phyloP scores from a whole-genome alignment of 768 basidiomycete species.

The Kwoniella dendrophila region DNA sequence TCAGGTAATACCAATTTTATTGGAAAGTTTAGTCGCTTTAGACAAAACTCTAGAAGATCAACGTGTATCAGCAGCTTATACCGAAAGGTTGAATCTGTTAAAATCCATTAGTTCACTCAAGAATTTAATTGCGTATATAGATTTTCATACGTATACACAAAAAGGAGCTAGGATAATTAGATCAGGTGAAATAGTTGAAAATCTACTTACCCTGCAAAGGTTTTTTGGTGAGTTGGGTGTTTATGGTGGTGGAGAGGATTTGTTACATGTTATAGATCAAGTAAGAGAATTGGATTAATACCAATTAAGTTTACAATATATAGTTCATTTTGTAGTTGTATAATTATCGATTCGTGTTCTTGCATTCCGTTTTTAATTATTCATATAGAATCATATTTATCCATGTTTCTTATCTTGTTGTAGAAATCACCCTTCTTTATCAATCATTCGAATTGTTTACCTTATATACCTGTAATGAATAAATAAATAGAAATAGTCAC shows the following conservation, averaged over 20 bases:
- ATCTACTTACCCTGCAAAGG: not conserved
- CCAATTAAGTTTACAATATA: too few species aligned
- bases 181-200: conserved; percentile 13
- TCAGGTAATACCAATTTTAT: not conserved
- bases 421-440: too few species aligned
- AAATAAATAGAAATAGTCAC: too few species aligned
- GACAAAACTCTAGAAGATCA: not conserved
- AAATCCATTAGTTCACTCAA: not conserved
- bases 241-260: not conserved
- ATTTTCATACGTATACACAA: not conserved
- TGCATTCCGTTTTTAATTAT: too few species aligned
- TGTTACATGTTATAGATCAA: conserved; percentile 2
- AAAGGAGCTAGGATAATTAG: conserved; percentile 12
- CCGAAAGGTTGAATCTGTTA: not conserved
- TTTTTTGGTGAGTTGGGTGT: conserved; percentile 5
- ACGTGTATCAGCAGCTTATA: too few species aligned
- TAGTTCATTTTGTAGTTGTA: not conserved
- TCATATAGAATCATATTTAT: too few species aligned
- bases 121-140: not conserved
- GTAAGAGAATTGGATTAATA: conserved; percentile 5
- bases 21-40: not conserved
- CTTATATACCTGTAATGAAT: too few species aligned
- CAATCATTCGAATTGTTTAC: too few species aligned
- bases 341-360: not conserved
- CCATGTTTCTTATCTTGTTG: too few species aligned